phyloP scores from a whole-genome alignment of 164 flowering plant species.

The Berberis thunbergii region DNA sequence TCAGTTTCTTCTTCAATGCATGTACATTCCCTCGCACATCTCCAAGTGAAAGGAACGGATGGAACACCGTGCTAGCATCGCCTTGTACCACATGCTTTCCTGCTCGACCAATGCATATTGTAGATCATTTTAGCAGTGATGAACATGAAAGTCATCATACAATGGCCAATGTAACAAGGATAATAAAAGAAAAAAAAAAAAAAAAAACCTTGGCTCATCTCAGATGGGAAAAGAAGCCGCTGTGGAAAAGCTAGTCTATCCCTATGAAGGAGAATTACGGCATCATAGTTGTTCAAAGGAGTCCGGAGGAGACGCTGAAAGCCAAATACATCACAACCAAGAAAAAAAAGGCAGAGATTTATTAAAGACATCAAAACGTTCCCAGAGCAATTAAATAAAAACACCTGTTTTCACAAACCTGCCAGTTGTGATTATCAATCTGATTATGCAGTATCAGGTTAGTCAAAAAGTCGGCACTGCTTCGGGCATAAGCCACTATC shows the following conservation, averaged over 20 bases:
- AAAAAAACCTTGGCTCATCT: constrained; percentile 48
- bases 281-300: constrained; percentile 86
- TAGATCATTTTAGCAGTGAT: background rate
- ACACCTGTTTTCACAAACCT: constrained; percentile 39
- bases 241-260: constrained; percentile 73
- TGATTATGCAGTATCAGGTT: constrained; percentile 47
- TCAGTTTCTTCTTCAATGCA: constrained; percentile 40
- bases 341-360: background rate
- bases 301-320: constrained; percentile 82
- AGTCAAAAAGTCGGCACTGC: constrained; percentile 65
- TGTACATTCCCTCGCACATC: constrained; percentile 32
- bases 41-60: constrained; percentile 39
- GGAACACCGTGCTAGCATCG: constrained; percentile 54
- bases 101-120: constrained; percentile 15
- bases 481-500: constrained; percentile 74
- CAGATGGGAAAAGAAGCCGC: constrained; percentile 75
- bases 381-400: background rate
- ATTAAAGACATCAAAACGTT: background rate
- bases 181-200: background rate
- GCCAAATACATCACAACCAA: background rate
- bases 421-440: constrained; percentile 55
- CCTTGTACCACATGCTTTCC: constrained; percentile 66
- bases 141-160: background rate
- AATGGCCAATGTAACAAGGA: no score
- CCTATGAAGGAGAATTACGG: constrained; percentile 77